These are phyloP conservation scores for Hsuehochloa calcarea DNA, from an alignment of 176 grass and related monocot genomes.

Conservation along the genomic window DNA sequence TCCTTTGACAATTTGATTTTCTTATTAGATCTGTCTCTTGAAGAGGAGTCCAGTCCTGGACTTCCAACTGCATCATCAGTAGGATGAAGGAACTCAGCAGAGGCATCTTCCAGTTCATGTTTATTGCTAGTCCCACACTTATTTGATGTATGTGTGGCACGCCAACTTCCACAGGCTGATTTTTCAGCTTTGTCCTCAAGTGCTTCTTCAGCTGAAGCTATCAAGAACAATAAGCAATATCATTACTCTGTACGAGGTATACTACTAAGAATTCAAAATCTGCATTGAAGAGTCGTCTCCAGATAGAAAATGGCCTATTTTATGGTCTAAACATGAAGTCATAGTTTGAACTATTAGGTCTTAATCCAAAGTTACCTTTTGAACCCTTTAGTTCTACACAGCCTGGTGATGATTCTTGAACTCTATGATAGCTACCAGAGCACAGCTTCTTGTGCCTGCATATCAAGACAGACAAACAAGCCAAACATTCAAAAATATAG, in stretches of 20 bases:
- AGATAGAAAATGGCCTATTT: constrained; percentile 9
- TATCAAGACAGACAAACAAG: constrained; percentile 30
- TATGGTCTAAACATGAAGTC: background rate
- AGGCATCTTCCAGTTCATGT: constrained; percentile 7
- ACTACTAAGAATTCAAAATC: constrained; percentile 15
- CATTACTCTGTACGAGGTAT: background rate
- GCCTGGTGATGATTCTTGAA: constrained; percentile 35
- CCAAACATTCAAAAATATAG: constrained; percentile 25
- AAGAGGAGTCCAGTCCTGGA: constrained; percentile 32
- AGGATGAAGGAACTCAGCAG: constrained; percentile 24
- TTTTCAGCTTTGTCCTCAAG: constrained; percentile 25
- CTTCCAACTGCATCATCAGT: constrained; percentile 9
- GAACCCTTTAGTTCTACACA: constrained; percentile 6
- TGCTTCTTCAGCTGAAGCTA: constrained; percentile 40
- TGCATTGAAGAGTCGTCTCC: background rate
- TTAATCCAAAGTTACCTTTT: constrained; percentile 45
- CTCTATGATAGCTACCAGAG: constrained; percentile 41
- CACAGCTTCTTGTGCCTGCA: constrained; percentile 50
- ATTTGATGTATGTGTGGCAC: constrained; percentile 27
- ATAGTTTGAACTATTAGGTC: constrained; percentile 14
- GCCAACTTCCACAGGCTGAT: constrained; percentile 25
- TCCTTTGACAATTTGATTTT: constrained; percentile 47
- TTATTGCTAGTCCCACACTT: constrained; percentile 30
- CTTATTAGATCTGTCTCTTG: constrained; percentile 29
- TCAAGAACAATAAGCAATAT: constrained; percentile 23